Percentiles rank a stretch among this genome's conserved stretches.
These are phyloP conservation scores for Mycena vulgaris DNA, from an alignment of 768 basidiomycete genomes.

Conservation along the genomic window DNA sequence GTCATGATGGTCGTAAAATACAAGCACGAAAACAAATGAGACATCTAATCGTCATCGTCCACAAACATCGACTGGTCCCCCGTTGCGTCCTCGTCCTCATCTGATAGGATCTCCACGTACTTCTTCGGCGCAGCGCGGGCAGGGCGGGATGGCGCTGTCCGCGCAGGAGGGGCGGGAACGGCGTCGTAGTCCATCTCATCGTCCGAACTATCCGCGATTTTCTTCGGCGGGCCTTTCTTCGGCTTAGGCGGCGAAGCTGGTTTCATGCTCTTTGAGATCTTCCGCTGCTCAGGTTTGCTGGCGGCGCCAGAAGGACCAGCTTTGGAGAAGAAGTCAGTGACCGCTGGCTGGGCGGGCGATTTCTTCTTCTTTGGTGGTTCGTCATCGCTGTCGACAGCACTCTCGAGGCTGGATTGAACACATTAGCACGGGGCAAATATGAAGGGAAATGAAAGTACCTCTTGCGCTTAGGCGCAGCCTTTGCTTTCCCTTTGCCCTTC, in stretches of 20 bases:
- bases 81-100: slow-evolving; percentile 60
- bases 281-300: slow-evolving; percentile 60
- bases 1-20: slow-evolving; percentile 6
- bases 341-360: slow-evolving; percentile 50
- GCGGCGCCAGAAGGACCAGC: slow-evolving; percentile 50
- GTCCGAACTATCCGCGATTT: slow-evolving; percentile 57
- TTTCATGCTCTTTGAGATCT: slow-evolving; percentile 74
- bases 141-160: slow-evolving; percentile 62
- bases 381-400: slow-evolving; percentile 58
- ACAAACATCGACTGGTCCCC: slow-evolving; percentile 65
- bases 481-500: slow-evolving; percentile 55
- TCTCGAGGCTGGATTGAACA: slow-evolving; percentile 37
- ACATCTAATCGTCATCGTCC: slow-evolving; percentile 55
- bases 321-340: slow-evolving; percentile 77
- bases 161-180: slow-evolving; percentile 58
- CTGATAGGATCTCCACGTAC: slow-evolving; percentile 73
- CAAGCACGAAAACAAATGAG: slow-evolving; percentile 9
- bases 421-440: neutral
- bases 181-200: slow-evolving; percentile 63
- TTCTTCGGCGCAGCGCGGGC: slow-evolving; percentile 68
- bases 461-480: slow-evolving; percentile 73
- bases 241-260: slow-evolving; percentile 67
- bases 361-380: slow-evolving; percentile 68
- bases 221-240: slow-evolving; percentile 65
- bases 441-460: slow-evolving; percentile 59